Conservation (phyloP, 495 filamentous ascomycete species). For the Aspergillus nidulans region DNA sequence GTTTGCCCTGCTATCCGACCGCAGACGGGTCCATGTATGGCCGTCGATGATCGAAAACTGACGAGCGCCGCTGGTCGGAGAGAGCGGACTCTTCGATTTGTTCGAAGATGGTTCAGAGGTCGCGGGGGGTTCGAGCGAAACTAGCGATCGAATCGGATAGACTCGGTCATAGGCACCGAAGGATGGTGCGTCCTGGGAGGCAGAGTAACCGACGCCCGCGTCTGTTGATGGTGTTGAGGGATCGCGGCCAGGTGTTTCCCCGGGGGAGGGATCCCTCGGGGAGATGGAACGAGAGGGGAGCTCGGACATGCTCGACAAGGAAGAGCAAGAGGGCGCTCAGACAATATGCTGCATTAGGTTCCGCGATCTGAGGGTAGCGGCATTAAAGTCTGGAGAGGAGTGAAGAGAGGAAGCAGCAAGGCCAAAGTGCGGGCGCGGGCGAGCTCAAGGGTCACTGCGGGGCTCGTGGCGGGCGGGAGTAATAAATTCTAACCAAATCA, state of each 20-base stretch:
- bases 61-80: constrained; percentile 23
- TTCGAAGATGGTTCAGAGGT: background rate
- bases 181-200: background rate
- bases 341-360: background rate
- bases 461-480: background rate
- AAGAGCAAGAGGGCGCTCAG: too few relatives aligned
- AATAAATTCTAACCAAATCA: background rate
- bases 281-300: background rate
- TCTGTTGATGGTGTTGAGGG: background rate
- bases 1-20: background rate
- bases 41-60: constrained; percentile 32
- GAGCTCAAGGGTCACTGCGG: background rate
- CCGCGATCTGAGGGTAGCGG: background rate
- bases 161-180: constrained; percentile 51
- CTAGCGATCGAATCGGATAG: constrained; percentile 72
- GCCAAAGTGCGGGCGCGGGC: background rate
- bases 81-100: background rate
- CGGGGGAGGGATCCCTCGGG: background rate
- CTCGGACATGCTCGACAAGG: too few relatives aligned
- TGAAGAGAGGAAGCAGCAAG: background rate
- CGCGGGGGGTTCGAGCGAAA: constrained; percentile 58
- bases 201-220: background rate
- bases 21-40: constrained; percentile 26
- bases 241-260: background rate
- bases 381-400: background rate